A percentile compares a stretch with the other conserved stretches of the same genome.
These are phyloP conservation scores for Adansonia gregorii DNA, from an alignment of 441 rosid genomes.

Conservation along the genomic window DNA sequence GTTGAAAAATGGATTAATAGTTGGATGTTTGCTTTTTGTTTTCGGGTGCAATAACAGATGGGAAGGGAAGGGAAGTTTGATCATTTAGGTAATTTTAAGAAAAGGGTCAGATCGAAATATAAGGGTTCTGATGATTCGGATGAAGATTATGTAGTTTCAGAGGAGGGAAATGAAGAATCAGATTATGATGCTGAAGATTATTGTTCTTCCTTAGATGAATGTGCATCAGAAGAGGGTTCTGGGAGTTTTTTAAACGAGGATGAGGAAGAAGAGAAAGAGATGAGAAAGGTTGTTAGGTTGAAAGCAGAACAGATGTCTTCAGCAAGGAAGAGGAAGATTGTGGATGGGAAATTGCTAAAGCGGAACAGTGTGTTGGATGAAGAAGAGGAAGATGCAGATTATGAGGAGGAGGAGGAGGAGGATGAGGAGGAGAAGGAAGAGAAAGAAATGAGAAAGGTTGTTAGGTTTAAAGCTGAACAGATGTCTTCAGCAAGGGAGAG, in stretches of 20 bases:
- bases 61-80: constrained; percentile 71
- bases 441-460: constrained; percentile 34
- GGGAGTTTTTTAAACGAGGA: constrained; percentile 41
- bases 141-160: constrained; percentile 90
- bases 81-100: constrained; percentile 53
- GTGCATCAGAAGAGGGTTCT: constrained; percentile 59
- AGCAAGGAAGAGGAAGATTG: constrained; percentile 38
- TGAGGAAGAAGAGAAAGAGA: constrained; percentile 46
- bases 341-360: constrained; percentile 49
- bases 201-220: constrained; percentile 56
- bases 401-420: constrained; percentile 39
- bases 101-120: constrained; percentile 52
- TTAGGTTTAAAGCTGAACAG: constrained; percentile 40
- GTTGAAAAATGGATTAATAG: constrained; percentile 33
- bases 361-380: constrained; percentile 50
- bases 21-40: constrained; percentile 32
- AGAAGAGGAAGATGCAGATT: constrained; percentile 54
- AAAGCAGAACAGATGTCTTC: constrained; percentile 40
- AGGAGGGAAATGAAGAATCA: constrained; percentile 63
- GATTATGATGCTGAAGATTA: constrained; percentile 66
- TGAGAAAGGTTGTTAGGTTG: constrained; percentile 40
- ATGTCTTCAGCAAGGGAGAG: constrained; percentile 38
- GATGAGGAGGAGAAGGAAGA: constrained; percentile 32
- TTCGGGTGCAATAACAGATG: constrained; percentile 55
- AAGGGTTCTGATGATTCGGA: constrained; percentile 84